phyloP scores from a whole-genome alignment of 129 eudicot species.

The Arctium lappa region DNA sequence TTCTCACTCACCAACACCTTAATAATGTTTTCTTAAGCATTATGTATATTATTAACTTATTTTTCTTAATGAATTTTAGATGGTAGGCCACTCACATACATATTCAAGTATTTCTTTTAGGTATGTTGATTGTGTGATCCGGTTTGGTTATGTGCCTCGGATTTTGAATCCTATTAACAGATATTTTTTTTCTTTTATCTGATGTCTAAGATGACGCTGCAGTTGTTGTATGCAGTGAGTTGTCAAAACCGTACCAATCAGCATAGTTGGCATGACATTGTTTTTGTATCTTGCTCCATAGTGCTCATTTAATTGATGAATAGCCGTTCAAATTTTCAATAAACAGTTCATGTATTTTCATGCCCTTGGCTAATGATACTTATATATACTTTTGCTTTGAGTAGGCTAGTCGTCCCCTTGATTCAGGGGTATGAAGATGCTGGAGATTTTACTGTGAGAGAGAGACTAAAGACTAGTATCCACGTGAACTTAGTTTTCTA shows the following conservation, averaged over 20 bases:
- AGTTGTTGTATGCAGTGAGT: not conserved
- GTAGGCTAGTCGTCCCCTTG: constrained; percentile 96
- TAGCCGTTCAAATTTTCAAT: not conserved
- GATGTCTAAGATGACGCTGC: not conserved
- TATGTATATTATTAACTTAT: not conserved
- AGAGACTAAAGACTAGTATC: constrained; percentile 87
- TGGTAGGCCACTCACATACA: not conserved
- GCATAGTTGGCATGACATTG: not conserved
- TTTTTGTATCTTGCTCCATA: not conserved
- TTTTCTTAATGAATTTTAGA: too few species aligned
- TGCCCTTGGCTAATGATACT: constrained; percentile 20
- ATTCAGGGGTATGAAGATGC: constrained; percentile 98
- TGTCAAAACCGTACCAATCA: not conserved
- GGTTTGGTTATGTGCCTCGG: not conserved
- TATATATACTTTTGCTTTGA: constrained; percentile 24
- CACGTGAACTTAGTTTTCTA: constrained; percentile 86
- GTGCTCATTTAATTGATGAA: not conserved
- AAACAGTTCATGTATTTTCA: not conserved
- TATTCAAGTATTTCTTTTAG: not conserved
- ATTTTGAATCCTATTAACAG: not conserved
- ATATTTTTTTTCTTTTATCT: not conserved
- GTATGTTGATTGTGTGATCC: not conserved
- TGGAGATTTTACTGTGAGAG: constrained; percentile 85
- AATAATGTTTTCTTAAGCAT: not conserved
- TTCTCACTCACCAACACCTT: not conserved